Base-by-base conservation (phyloP, 2,329 filamentous ascomycete genomes). In the Penicillium sp. region DNA sequence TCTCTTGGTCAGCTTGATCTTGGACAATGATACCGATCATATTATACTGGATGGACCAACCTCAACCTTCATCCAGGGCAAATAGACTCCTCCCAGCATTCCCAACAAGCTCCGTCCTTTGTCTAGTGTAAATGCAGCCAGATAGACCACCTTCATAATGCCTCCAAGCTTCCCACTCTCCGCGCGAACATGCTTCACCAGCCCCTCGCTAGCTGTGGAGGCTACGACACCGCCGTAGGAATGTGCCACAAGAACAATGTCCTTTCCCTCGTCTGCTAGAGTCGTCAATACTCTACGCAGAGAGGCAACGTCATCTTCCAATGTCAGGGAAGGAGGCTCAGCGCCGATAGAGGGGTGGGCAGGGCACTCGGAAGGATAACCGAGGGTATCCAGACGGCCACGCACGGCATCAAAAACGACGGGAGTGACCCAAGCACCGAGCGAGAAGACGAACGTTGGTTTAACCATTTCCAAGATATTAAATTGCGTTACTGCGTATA, bases 361-460 rank as follows among this genome's bases (percentile, higher is more conserved):
- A 29, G 73, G 66, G 9, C 69, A 71, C 41, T 66, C 66, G 0
- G 71, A 70, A 8, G 67, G 49, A 58, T 73, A 77, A 3, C 72
- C 76, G n/a, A 67, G 63, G 3, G 43, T 52, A 9, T 69, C 53
- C 6, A 79, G 73, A 9, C 61, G 65, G 15, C 67, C 57, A 12
- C 68, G 68, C 2, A 75, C 61, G 2, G 60, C 55, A 31, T 71
- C 60, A 50, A 71, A 79, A 54, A 67, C 62, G 27, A 57, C 53
- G 3, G 75, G 68, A 1, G 60, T 61, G 50, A 77, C 66, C 75
- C 76, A 79, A 15, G 75, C 77, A 15, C 77, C 78, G 0, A 75
- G 74, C 12, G 71, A 71, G 49, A 79, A 71, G 17, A 79, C 66
- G 19, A 79, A 66, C 6, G 61, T 67, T 13, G 66, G 64, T 43